Evolutionary conservation across 805 yeast genomes (phyloP).

Genomic region (Lachancea sp.): DNA sequence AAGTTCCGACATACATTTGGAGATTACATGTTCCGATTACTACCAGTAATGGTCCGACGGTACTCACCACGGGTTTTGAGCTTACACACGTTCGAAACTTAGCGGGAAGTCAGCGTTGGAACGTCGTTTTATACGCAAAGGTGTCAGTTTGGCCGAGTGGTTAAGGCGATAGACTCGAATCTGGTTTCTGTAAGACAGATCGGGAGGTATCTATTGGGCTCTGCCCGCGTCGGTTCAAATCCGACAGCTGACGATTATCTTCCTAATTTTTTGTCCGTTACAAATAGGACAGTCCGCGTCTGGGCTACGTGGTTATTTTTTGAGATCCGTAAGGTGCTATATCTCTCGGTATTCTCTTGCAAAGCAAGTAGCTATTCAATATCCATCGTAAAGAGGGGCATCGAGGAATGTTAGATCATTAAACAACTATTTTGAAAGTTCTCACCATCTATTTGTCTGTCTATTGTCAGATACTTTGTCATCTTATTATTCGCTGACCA

Average conservation of each 20-base stretch:
- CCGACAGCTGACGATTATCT: constrained; percentile 63
- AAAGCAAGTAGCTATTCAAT: no score
- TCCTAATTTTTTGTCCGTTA: constrained; percentile 18
- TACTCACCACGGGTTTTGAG: background rate
- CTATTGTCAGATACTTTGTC: no score
- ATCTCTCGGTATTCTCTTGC: no score
- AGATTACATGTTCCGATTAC: no score
- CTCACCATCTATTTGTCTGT: no score
- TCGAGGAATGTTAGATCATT: no score
- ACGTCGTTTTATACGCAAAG: background rate
- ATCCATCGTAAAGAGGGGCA: no score
- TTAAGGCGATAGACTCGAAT: constrained; percentile 73
- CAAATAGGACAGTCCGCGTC: background rate
- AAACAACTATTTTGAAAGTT: no score
- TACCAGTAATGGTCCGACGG: background rate
- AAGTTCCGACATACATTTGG: no score
- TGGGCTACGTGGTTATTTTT: no score
- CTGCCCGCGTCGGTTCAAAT: constrained; percentile 77
- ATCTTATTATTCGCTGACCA: no score
- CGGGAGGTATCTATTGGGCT: constrained; percentile 49
- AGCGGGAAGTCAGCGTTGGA: background rate
- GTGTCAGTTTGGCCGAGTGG: constrained; percentile 67
- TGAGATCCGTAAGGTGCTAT: no score
- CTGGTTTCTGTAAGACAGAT: background rate
- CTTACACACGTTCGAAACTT: background rate